Evolutionary conservation across 164 flowering plant genomes (phyloP).

Genomic region (Aristolochia californica): DNA sequence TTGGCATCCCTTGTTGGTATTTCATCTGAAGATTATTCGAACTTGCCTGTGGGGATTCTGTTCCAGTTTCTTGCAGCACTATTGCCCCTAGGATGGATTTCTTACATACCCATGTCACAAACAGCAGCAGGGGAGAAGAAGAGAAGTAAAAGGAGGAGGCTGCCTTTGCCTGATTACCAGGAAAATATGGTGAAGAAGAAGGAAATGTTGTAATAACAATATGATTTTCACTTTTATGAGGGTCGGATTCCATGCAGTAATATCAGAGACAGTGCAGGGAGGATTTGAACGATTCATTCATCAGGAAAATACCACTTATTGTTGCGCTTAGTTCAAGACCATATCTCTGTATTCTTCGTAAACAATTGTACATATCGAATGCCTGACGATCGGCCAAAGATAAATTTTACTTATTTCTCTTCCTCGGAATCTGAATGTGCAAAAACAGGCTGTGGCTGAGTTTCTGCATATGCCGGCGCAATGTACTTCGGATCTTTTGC

Average conservation of each 20-base stretch:
- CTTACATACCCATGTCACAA: constrained; percentile 32
- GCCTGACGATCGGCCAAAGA: no score
- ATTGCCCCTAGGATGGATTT: constrained; percentile 55
- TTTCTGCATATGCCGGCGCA: constrained; percentile 91
- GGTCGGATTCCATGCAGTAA: no score
- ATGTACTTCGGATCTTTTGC: constrained; percentile 91
- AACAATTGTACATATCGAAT: no score
- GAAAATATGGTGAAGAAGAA: not conserved
- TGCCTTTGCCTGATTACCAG: not conserved
- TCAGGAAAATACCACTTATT: no score
- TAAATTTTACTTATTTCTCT: constrained; percentile 34
- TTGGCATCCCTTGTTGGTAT: constrained; percentile 59
- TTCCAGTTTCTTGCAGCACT: constrained; percentile 67
- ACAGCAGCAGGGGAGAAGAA: constrained; percentile 19
- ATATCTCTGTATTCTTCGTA: no score
- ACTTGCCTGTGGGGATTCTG: constrained; percentile 49
- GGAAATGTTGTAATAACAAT: no score
- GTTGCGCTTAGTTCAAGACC: no score
- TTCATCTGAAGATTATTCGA: constrained; percentile 49
- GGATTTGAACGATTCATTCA: no score
- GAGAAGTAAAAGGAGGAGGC: constrained; percentile 28
- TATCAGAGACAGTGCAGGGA: no score
- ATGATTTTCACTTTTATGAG: no score
- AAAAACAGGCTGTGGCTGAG: constrained; percentile 89
- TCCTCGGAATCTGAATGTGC: constrained; percentile 89